A percentile compares a stretch with the other conserved stretches of the same genome.
Conservation (phyloP, 2,329 filamentous ascomycete genomes). For the Fusarium fracticaudum region DNA sequence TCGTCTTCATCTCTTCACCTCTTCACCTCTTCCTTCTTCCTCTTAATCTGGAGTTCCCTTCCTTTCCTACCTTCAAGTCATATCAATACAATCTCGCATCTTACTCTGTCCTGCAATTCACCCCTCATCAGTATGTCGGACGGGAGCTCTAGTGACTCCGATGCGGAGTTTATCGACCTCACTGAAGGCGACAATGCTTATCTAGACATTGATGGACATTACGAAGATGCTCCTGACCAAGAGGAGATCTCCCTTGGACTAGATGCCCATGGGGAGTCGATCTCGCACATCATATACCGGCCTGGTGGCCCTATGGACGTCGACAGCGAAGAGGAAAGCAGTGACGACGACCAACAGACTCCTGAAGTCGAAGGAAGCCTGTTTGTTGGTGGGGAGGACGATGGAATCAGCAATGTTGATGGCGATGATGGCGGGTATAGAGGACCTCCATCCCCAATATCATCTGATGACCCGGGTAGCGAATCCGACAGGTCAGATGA, state of each 20-base stretch:
- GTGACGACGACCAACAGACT: not conserved
- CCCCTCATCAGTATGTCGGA: conserved; percentile 12
- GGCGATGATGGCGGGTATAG: not conserved
- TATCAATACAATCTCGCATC: not conserved
- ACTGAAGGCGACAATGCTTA: not conserved
- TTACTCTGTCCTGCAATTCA: not conserved
- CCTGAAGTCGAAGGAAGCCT: not conserved
- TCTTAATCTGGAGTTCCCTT: not conserved
- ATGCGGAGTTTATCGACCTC: conserved; percentile 11
- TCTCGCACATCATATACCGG: not conserved
- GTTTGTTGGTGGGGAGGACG: not conserved
- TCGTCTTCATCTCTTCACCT: not conserved
- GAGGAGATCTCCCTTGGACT: not conserved
- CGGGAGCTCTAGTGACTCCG: not conserved
- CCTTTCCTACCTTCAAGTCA: not conserved
- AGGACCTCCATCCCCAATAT: not conserved
- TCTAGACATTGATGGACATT: not conserved
- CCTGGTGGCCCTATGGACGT: conserved; percentile 4
- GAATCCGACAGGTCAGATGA: not conserved
- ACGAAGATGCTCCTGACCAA: not conserved
- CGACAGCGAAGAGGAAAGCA: not conserved
- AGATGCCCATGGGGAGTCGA: not conserved
- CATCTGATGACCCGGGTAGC: not conserved
- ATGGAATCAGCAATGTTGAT: not conserved
- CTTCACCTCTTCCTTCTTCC: not conserved